Conservation (phyloP, 495 filamentous ascomycete species). For the Pyronema domesticum region DNA sequence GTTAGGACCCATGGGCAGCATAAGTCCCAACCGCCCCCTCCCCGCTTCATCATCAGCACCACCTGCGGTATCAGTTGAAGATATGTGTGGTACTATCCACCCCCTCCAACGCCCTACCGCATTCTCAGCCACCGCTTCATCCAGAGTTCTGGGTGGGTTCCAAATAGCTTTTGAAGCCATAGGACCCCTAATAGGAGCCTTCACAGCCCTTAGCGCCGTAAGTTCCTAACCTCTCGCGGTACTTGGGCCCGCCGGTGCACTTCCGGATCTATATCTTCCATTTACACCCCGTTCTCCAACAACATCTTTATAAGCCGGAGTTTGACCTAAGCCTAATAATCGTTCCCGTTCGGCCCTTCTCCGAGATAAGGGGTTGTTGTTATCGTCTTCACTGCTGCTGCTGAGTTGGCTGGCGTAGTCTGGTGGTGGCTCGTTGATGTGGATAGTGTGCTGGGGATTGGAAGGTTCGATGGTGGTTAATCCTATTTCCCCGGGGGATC, state of each 20-base stretch:
- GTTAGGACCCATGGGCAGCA: too few species aligned
- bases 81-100: too few species aligned
- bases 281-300: conserved; percentile 10
- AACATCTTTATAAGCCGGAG: conserved; percentile 21
- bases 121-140: too few species aligned
- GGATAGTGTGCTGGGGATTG: conserved; percentile 1
- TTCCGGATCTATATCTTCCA: conserved; percentile 16
- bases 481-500: conserved; percentile 93
- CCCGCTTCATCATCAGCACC: too few species aligned
- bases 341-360: conserved; percentile 13
- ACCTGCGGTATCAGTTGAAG: too few species aligned
- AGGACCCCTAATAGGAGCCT: too few species aligned
- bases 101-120: too few species aligned
- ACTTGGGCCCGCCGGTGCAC: conserved; percentile 21
- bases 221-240: too few species aligned
- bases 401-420: conserved; percentile 18
- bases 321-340: conserved; percentile 11
- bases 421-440: conserved; percentile 12
- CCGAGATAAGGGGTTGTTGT: conserved; percentile 5
- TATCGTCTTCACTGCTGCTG: conserved; percentile 13
- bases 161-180: too few species aligned
- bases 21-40: too few species aligned
- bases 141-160: too few species aligned
- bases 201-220: too few species aligned
- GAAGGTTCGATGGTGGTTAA: conserved; percentile 43